Conservation (phyloP, 2,329 filamentous ascomycete genomes). For the Talaromyces islandicus region DNA sequence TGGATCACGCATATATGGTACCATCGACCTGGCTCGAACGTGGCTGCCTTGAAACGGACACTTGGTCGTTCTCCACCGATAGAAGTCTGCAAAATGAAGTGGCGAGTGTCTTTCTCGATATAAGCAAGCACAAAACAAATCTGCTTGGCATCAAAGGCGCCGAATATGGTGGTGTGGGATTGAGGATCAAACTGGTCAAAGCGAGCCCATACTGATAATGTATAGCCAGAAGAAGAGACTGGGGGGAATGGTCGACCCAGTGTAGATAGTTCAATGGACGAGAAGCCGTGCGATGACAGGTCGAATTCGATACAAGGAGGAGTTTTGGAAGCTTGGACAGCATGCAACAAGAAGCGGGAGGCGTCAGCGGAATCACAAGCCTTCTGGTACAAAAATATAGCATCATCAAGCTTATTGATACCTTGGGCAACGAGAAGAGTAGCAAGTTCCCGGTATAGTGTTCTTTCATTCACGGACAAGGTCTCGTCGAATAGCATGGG, state of each 20-base stretch:
- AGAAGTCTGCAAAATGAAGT: slow-evolving; percentile 94
- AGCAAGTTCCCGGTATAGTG: slow-evolving; percentile 61
- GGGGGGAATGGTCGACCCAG: slow-evolving; percentile 82
- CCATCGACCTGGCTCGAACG: slow-evolving; percentile 73
- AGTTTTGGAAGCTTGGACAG: slow-evolving; percentile 66
- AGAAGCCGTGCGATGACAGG: slow-evolving; percentile 77
- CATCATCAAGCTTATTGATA: slow-evolving; percentile 74
- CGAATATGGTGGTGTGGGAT: slow-evolving; percentile 91
- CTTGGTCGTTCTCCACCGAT: slow-evolving; percentile 80
- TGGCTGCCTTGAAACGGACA: slow-evolving; percentile 81
- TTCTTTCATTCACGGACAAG: slow-evolving; percentile 51
- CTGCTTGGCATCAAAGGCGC: slow-evolving; percentile 85
- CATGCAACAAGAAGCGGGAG: slow-evolving; percentile 66
- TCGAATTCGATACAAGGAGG: slow-evolving; percentile 93
- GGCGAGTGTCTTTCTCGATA: slow-evolving; percentile 84
- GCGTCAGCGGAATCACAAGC: slow-evolving; percentile 47
- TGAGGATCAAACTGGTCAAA: slow-evolving; percentile 79
- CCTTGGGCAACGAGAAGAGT: slow-evolving; percentile 66
- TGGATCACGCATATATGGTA: slow-evolving; percentile 92
- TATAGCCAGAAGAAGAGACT: slow-evolving; percentile 72
- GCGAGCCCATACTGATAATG: slow-evolving; percentile 80
- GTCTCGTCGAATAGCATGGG: slow-evolving; percentile 54
- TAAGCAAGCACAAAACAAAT: slow-evolving; percentile 93
- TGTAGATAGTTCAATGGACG: slow-evolving; percentile 83
- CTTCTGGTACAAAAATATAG: slow-evolving; percentile 64